Base-by-base conservation (phyloP, 139 green algal genomes). In the Desmodesmus armatus region DNA sequence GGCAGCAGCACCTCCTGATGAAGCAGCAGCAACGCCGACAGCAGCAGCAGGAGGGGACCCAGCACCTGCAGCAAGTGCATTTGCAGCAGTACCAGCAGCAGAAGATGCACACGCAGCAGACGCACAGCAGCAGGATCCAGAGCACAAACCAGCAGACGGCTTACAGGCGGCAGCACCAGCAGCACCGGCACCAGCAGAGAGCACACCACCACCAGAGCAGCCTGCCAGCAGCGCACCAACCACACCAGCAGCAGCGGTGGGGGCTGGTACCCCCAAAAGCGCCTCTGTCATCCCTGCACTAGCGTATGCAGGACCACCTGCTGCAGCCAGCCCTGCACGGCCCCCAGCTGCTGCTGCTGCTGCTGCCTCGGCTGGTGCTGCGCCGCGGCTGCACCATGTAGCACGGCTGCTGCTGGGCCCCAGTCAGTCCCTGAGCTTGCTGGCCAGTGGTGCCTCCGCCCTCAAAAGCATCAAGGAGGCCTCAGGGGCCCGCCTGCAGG, bases 391-490 rank as follows among this genome's bases (percentile, higher is more conserved):
- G 35, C 75, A 82, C 35, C 75, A 82, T 23, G 9, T 37, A 21
- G 75, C 75, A 2, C 75, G 75, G 0, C 13, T 82, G 75, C 75
- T 82, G 33, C 5, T 70, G 33, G 71, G 75, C 53, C 53, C 75
- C 9, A 71, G 33, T n/a, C 75, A 82, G 25, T 51, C 75, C 39
- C 70, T 17, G 53, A 82, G 75, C 75, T n/a, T 82, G 75, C 75
- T 82, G 40, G 53, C 75, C 25, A 23, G 33, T 27, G 75, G 75
- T 39, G 75, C 75, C 11, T 33, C 75, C 35, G 75, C 53, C 23
- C 53, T 82, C 19, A 51, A 53, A 9, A 19, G 53, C 25, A n/a
- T 82, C 5, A 82, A 82, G 53, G 75, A 70, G 35, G 49, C 40
- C 49, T 70, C 53, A 27, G 51, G 40, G 27, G 75, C 75, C 3